Evolutionary conservation across 441 rosid genomes (phyloP).

Genomic region (Aquilaria agallochum): DNA sequence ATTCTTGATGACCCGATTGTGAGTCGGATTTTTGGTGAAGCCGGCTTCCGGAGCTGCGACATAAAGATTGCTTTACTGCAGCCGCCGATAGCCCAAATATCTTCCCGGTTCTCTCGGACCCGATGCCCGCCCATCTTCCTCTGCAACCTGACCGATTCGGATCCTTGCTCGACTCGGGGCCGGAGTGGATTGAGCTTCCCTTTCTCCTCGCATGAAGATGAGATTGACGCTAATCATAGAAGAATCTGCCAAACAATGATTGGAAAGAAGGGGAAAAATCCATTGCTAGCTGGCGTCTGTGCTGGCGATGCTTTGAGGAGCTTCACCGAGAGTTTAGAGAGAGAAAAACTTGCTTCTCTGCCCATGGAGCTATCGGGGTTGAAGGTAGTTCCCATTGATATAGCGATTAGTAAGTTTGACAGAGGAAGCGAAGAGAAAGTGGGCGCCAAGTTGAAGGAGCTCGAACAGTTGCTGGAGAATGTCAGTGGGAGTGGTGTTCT

Average conservation of each 20-base stretch:
- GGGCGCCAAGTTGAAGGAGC: conserved; percentile 34
- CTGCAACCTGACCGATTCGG: conserved; percentile 43
- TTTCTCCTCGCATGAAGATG: conserved; percentile 27
- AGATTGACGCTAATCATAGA: conserved; percentile 46
- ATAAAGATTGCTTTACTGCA: conserved; percentile 67
- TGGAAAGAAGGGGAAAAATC: conserved; percentile 39
- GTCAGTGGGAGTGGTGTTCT: conserved; percentile 34
- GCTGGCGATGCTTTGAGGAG: conserved; percentile 47
- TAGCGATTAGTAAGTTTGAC: conserved; percentile 28
- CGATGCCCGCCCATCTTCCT: conserved; percentile 55
- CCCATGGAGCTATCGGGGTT: conserved; percentile 39
- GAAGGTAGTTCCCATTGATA: conserved; percentile 37
- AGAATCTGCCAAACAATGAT: conserved; percentile 51
- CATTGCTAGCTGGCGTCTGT: conserved; percentile 54
- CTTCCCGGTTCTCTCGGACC: conserved; percentile 32
- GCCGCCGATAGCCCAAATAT: conserved; percentile 46
- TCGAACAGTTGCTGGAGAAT: conserved; percentile 25
- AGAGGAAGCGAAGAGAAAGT: conserved; percentile 23
- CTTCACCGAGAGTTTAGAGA: conserved; percentile 39
- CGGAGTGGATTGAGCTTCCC: conserved; percentile 36
- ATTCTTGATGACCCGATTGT: conserved; percentile 91
- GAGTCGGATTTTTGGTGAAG: conserved; percentile 73
- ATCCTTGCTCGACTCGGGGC: conserved; percentile 7
- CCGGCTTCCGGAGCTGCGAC: conserved; percentile 77
- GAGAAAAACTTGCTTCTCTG: conserved; percentile 30